Conservation (phyloP, 2,329 filamentous ascomycete species). For the Alternaria consortialis region DNA sequence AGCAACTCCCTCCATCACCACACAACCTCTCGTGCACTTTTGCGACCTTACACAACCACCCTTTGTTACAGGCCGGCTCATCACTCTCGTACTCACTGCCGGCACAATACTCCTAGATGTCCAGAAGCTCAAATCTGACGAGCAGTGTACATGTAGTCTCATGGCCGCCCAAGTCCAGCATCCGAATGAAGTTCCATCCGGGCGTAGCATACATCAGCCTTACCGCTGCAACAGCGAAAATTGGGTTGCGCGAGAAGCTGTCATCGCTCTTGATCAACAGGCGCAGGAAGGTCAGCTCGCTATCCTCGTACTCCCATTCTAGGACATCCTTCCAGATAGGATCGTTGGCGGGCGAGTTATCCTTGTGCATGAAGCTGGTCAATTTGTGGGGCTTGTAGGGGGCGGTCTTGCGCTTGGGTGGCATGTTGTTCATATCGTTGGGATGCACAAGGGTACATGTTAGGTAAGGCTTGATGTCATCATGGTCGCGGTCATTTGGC, state of each 20-base stretch:
- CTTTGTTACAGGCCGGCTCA: background rate
- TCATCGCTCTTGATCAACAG: conserved; percentile 74
- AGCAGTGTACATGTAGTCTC: conserved; percentile 71
- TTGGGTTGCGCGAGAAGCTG: conserved; percentile 68
- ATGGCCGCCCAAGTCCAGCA: conserved; percentile 70
- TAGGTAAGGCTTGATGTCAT: conserved; percentile 69
- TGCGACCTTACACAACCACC: background rate
- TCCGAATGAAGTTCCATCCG: conserved; percentile 70
- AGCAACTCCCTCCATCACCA: conserved; percentile 2
- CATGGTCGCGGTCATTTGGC: conserved; percentile 56
- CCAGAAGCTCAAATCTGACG: conserved; percentile 66
- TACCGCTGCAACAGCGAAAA: conserved; percentile 69
- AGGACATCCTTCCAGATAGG: conserved; percentile 72
- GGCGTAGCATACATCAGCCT: conserved; percentile 64
- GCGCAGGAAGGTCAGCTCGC: conserved; percentile 70
- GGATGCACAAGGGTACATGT: conserved; percentile 72
- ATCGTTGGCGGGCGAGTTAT: conserved; percentile 68
- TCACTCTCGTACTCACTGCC: background rate
- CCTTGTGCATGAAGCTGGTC: conserved; percentile 63
- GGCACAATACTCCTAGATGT: conserved; percentile 23
- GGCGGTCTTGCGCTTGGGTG: conserved; percentile 69
- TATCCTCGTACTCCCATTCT: conserved; percentile 74
- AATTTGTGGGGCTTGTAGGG: conserved; percentile 69
- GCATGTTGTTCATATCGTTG: conserved; percentile 57
- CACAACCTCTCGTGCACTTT: background rate